Evolutionary conservation across 2,329 filamentous ascomycete species (phyloP).

Genomic region (Clarireedia paspali): DNA sequence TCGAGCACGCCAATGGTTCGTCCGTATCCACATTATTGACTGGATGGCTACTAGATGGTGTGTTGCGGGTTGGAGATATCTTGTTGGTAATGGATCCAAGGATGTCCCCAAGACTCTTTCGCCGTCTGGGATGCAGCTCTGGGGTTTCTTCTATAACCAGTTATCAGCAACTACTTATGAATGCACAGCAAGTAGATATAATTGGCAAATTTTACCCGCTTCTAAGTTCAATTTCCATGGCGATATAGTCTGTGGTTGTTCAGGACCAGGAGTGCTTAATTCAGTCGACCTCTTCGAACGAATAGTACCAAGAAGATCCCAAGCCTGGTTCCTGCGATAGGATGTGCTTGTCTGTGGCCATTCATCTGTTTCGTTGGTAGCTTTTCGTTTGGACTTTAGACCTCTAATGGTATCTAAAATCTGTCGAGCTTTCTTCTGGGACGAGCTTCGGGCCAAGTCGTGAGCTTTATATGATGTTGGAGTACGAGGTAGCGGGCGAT

Average conservation of each 20-base stretch:
- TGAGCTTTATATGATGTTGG: not conserved
- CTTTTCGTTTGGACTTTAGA: conserved; percentile 2
- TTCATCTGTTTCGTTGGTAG: not conserved
- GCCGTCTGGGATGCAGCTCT: conserved; percentile 8
- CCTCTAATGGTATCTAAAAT: conserved; percentile 4
- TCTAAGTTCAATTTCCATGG: conserved; percentile 4
- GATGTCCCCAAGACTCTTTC: conserved; percentile 23
- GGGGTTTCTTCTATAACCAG: not conserved
- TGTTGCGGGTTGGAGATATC: conserved; percentile 7
- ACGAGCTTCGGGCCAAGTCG: conserved; percentile 5
- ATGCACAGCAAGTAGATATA: not conserved
- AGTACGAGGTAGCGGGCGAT: not conserved
- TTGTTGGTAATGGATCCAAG: conserved; percentile 18
- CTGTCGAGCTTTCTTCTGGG: conserved; percentile 8
- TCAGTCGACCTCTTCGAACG: not conserved
- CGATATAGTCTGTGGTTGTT: conserved; percentile 9
- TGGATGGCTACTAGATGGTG: not conserved
- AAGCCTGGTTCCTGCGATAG: conserved; percentile 13
- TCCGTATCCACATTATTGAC: not conserved
- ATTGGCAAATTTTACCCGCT: not conserved
- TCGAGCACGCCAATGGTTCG: too few species aligned
- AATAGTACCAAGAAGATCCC: conserved; percentile 13
- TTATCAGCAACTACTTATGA: not conserved
- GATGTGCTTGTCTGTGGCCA: not conserved
- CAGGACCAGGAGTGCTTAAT: not conserved